Percentiles rank a stretch among this genome's conserved stretches.
Evolutionary conservation across 2,329 filamentous ascomycete species (phyloP).

Genomic region (Arthroderma sp.): DNA sequence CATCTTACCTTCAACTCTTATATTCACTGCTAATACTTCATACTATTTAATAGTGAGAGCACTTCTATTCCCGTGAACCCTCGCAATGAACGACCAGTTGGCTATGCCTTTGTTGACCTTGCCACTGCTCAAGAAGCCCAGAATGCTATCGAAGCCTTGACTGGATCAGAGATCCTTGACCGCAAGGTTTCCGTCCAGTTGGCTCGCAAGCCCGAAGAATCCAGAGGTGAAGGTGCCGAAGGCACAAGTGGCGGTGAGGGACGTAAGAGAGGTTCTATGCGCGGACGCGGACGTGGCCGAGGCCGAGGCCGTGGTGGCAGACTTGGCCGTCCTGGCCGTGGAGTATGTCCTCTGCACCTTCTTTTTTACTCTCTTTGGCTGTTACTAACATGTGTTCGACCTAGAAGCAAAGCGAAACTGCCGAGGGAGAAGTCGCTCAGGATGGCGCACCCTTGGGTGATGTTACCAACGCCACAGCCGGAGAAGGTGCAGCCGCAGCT

Average conservation of each 20-base stretch:
- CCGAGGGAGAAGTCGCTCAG: conserved; percentile 31
- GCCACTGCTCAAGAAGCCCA: conserved; percentile 89
- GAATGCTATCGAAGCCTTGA: conserved; percentile 87
- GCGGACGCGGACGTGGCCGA: conserved; percentile 48
- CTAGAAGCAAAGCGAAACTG: conserved; percentile 5
- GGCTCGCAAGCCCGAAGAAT: conserved; percentile 88
- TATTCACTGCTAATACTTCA: neutral
- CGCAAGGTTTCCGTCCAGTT: conserved; percentile 99
- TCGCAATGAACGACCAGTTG: conserved; percentile 93
- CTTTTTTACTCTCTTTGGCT: neutral
- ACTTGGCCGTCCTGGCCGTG: conserved; percentile 53
- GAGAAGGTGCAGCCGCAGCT: conserved; percentile 12
- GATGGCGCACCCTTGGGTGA: conserved; percentile 50
- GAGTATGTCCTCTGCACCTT: conserved; percentile 31
- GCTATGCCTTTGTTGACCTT: conserved; percentile 97
- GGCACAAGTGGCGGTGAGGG: conserved; percentile 56
- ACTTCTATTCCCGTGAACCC: conserved; percentile 99
- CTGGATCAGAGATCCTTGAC: conserved; percentile 93
- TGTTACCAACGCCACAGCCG: conserved; percentile 40
- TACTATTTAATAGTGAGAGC: conserved; percentile 57
- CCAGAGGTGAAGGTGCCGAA: conserved; percentile 56
- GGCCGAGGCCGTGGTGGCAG: conserved; percentile 52
- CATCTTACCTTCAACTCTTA: neutral
- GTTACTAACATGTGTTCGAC: neutral
- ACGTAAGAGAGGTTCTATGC: conserved; percentile 44